Evolutionary conservation across 371 early-diverging fungal species (phyloP), one percentile per base, ranked within the genome.

Genomic region (Rhizopus sp.): DNA sequence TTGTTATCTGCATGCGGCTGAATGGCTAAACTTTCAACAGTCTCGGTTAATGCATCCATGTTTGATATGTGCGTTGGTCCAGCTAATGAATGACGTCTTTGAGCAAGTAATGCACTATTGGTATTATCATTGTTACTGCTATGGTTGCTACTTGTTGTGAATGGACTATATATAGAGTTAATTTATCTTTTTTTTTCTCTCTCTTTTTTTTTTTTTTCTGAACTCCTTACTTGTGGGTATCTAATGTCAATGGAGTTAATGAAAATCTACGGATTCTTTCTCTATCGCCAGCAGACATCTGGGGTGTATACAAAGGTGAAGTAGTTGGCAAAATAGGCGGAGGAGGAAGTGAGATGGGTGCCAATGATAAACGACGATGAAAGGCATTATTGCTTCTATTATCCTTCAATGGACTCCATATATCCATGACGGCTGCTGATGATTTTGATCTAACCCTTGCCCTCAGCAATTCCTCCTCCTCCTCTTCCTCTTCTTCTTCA

Each of bases 51-150:
- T 30, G 44, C 45, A 44, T 59, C 52, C 34, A 59, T 45, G 8
- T 16, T 59, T 7, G 33, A 49, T 9, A 40, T 53, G 16, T 55
- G 51, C 16, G 69, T 34, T n/a, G 69, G 68, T 1, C 67, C 69
- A 13, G 70, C 69, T 29, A 70, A 50, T 34, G 72, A 74, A 49
- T 72, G 72, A n/a, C 76, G 64, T 53, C 72, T 57, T 59, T 75
- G 70, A 39, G 46, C 16, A 17, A 46, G 17, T 29, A 46, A 42
- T 7, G 44, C 16, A 42, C n/a, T 8, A 42, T 16, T 42, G n/a
- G n/a, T 42, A n/a, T 12, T 46, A 23, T 29, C 29, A 46, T 29
- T 46, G 23, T 2, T 23, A 23, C 23, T 23, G 23, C 23, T 23
- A 23, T 23, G 23, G 23, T 23, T 23, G 23, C 23, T 23, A 23